These are phyloP conservation scores for Euphorbia celastroides DNA, from an alignment of 441 rosid genomes.

Conservation along the genomic window DNA sequence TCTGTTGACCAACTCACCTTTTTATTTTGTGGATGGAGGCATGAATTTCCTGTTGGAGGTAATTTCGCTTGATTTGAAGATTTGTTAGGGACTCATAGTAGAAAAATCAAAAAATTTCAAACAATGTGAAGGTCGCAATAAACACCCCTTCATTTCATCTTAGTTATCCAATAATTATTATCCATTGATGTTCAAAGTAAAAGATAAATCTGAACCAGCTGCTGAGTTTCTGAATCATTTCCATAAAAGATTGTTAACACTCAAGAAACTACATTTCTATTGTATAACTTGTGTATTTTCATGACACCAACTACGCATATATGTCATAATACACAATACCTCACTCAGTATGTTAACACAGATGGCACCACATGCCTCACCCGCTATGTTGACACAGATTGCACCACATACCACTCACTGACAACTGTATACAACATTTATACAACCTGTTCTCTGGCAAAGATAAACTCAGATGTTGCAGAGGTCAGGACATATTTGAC, in stretches of 20 bases:
- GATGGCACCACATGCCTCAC: too few species aligned
- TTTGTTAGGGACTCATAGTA: not conserved
- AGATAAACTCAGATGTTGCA: not conserved
- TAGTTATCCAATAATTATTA: not conserved
- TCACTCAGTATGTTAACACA: too few species aligned
- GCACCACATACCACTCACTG: too few species aligned
- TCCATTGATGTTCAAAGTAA: not conserved
- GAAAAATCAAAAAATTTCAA: not conserved
- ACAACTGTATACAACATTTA: too few species aligned
- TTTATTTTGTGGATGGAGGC: conserved; percentile 94
- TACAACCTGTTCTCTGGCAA: too few species aligned
- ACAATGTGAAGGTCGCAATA: not conserved
- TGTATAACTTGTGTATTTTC: too few species aligned
- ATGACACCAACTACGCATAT: too few species aligned
- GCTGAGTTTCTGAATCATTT: not conserved
- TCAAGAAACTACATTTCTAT: too few species aligned
- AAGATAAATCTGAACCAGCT: conserved; percentile 1
- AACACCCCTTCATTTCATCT: not conserved
- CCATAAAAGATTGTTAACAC: too few species aligned
- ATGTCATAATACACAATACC: too few species aligned
- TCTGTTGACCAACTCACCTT: conserved; percentile 90
- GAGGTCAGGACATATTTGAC: conserved; percentile 9
- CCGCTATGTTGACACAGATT: too few species aligned
- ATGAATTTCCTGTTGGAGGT: conserved; percentile 95
- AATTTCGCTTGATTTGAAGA: conserved; percentile 15